Conservation (phyloP, 2,329 filamentous ascomycete species). For the Exserohilum rostratum region DNA sequence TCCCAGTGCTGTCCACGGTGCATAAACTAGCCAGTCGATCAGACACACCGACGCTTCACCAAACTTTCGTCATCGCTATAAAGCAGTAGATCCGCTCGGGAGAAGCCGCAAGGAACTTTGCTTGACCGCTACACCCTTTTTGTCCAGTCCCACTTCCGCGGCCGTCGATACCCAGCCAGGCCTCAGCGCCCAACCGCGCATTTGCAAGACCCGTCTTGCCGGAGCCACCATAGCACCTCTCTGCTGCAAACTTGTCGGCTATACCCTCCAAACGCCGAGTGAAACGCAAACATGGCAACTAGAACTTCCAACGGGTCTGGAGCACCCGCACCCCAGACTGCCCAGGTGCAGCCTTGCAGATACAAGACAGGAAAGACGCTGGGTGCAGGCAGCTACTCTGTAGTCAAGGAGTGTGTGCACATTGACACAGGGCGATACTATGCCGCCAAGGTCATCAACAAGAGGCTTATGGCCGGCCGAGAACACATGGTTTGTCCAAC, state of each 20-base stretch:
- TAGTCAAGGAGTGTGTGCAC: conserved; percentile 98
- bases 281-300: neutral
- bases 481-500: conserved; percentile 86
- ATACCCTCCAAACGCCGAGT: neutral
- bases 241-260: neutral
- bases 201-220: conserved; percentile 1
- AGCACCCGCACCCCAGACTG: conserved; percentile 40
- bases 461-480: conserved; percentile 92
- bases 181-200: conserved; percentile 10
- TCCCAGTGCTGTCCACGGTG: conserved; percentile 10
- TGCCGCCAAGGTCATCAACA: conserved; percentile 99
- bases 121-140: neutral
- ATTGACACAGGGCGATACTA: conserved; percentile 98
- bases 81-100: neutral
- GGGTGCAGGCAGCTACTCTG: conserved; percentile 94
- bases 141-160: neutral
- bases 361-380: conserved; percentile 99
- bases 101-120: neutral
- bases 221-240: neutral
- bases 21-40: conserved; percentile 5
- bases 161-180: conserved; percentile 13
- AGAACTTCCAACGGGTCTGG: conserved; percentile 43
- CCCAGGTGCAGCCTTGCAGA: conserved; percentile 86
- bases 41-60: neutral
- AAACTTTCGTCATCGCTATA: neutral